Evolutionary conservation across 805 yeast species (phyloP).

Genomic region (Teunomyces barrocoloradensis): DNA sequence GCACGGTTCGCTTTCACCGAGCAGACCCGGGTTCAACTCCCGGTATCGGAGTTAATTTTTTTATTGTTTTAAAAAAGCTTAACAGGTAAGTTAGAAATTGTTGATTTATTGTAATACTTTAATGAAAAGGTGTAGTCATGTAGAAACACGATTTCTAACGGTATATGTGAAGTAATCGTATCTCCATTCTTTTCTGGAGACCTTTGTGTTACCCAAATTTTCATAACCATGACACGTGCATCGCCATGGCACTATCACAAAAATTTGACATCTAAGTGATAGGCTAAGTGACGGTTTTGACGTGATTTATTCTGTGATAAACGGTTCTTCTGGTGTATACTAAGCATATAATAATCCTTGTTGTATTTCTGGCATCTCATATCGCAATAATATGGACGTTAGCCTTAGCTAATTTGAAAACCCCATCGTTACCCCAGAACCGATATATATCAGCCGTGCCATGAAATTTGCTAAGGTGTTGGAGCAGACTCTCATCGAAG

Average conservation of each 20-base stretch:
- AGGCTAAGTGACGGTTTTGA: background rate
- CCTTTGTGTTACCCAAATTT: background rate
- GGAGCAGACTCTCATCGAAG: constrained; percentile 59
- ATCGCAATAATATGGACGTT: background rate
- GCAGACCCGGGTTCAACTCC: constrained; percentile 85
- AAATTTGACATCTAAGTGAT: background rate
- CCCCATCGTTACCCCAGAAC: background rate
- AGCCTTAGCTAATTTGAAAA: background rate
- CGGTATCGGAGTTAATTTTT: constrained; percentile 60
- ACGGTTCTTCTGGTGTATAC: background rate
- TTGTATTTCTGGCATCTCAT: no score
- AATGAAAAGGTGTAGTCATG: no score
- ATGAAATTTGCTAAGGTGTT: constrained; percentile 80
- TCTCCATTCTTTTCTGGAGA: no score
- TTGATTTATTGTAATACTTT: no score
- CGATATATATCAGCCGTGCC: background rate
- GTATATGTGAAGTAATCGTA: no score
- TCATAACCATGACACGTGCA: background rate
- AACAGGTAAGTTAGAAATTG: background rate
- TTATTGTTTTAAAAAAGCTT: background rate
- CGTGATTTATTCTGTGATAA: background rate
- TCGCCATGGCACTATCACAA: background rate
- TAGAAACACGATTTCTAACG: no score
- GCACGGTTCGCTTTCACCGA: constrained; percentile 83
- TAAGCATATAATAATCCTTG: no score